phyloP scores from a whole-genome alignment of 495 filamentous ascomycete genomes.

The Pseudotulostoma volvatum region DNA sequence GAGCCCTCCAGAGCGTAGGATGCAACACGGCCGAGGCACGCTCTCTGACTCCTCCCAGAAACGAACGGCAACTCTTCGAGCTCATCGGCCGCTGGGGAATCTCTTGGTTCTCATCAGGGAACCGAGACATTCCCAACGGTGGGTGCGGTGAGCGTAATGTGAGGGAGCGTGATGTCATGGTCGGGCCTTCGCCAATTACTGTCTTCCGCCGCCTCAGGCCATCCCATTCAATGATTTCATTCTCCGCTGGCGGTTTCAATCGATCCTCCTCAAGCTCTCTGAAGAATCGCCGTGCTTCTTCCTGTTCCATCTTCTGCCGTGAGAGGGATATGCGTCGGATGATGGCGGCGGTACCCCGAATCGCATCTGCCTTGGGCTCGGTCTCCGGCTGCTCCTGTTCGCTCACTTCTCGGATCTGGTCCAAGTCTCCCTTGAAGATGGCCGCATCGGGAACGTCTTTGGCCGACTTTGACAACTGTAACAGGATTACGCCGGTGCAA shows the following conservation, averaged over 20 bases:
- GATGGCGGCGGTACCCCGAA: conserved; percentile 82
- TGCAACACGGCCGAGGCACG: conserved; percentile 23
- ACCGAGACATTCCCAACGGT: conserved; percentile 75
- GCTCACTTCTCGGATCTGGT: conserved; percentile 87
- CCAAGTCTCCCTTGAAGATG: conserved; percentile 81
- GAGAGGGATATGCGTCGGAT: conserved; percentile 65
- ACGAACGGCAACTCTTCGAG: conserved; percentile 13
- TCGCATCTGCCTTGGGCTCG: conserved; percentile 91
- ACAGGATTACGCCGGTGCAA: conserved; percentile 84
- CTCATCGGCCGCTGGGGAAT: conserved; percentile 17
- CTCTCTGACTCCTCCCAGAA: conserved; percentile 45
- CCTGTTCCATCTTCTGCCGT: conserved; percentile 60
- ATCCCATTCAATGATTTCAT: conserved; percentile 81
- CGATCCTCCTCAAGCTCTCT: conserved; percentile 58
- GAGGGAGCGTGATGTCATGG: conserved; percentile 19
- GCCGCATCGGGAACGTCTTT: conserved; percentile 93
- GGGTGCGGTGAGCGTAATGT: conserved; percentile 45
- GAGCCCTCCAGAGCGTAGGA: conserved; percentile 17
- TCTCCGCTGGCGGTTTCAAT: conserved; percentile 57
- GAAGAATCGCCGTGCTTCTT: conserved; percentile 63
- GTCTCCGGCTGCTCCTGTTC: conserved; percentile 89
- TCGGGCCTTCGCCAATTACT: conserved; percentile 34
- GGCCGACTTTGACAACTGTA: conserved; percentile 94
- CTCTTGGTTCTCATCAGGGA: conserved; percentile 46
- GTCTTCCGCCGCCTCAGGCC: conserved; percentile 76